Percentiles rank a stretch among this genome's conserved stretches.
phyloP scores from a whole-genome alignment of 352 stramenopile genomes.

The Globisporangium paddicum region DNA sequence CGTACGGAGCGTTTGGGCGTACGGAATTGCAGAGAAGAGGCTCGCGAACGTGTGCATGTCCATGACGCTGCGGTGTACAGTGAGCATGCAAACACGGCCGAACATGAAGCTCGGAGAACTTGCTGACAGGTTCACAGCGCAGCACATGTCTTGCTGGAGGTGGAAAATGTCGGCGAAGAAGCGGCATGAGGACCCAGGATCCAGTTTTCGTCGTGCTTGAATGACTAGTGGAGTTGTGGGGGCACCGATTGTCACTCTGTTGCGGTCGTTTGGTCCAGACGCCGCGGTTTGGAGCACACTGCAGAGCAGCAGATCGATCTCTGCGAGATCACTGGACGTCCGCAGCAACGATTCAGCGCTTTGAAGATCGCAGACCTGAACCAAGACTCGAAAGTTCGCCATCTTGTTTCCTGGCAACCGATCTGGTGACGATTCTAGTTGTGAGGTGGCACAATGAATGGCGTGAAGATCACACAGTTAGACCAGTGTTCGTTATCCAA shows the following conservation, averaged over 20 bases:
- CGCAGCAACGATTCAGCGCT: background rate
- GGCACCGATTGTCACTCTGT: background rate
- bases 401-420: background rate
- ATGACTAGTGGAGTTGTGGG: background rate
- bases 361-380: background rate
- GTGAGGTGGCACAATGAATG: background rate
- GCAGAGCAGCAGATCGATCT: background rate
- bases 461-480: background rate
- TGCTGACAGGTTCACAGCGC: too few relatives aligned
- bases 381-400: background rate
- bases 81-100: background rate
- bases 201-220: background rate
- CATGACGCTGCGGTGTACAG: background rate
- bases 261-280: background rate
- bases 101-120: background rate
- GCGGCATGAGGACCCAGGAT: background rate
- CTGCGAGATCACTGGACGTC: background rate
- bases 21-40: conserved; percentile 1
- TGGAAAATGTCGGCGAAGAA: conserved; percentile 3
- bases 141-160: background rate
- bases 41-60: background rate
- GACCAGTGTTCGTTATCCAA: background rate
- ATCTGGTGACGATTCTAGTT: background rate
- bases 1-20: background rate
- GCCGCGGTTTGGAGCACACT: background rate